Evolutionary conservation across 768 basidiomycete species (phyloP).

Genomic region (Lepiota venenata): DNA sequence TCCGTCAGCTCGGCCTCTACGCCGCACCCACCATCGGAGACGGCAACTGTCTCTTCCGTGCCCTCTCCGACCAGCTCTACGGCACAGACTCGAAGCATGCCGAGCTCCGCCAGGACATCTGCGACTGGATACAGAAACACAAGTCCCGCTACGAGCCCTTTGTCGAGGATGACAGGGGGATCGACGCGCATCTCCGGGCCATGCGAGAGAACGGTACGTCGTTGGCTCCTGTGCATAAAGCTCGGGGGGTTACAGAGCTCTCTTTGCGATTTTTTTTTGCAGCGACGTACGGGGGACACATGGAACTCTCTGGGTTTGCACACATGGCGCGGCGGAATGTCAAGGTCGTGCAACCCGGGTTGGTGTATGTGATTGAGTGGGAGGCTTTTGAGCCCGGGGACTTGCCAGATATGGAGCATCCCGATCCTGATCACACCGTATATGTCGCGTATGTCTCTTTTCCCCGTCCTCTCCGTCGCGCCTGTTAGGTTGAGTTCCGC

Average conservation of each 20-base stretch:
- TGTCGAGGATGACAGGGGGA: constrained; percentile 78
- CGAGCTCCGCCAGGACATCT: constrained; percentile 70
- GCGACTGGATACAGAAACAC: constrained; percentile 75
- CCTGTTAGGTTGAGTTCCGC: neutral
- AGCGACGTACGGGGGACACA: constrained; percentile 91
- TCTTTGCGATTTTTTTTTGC: constrained; percentile 1
- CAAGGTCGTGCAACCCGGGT: constrained; percentile 90
- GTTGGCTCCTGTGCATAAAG: no score
- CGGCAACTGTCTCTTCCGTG: constrained; percentile 93
- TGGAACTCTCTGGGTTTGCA: constrained; percentile 91
- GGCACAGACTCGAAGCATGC: constrained; percentile 70
- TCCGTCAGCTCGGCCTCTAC: constrained; percentile 77
- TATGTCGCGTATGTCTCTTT: constrained; percentile 73
- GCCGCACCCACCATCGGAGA: constrained; percentile 86
- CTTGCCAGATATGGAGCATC: constrained; percentile 18
- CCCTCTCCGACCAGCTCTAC: constrained; percentile 83
- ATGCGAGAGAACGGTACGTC: constrained; percentile 76
- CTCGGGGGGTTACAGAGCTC: no score
- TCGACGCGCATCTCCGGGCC: constrained; percentile 66
- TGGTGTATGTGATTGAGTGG: constrained; percentile 91
- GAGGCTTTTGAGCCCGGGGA: constrained; percentile 45
- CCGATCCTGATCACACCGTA: constrained; percentile 39
- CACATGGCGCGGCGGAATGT: constrained; percentile 75
- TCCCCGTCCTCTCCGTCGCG: neutral
- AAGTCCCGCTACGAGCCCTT: constrained; percentile 79